Evolutionary conservation across 257 asterid genomes (phyloP).

Genomic region (Agastache rugosa): DNA sequence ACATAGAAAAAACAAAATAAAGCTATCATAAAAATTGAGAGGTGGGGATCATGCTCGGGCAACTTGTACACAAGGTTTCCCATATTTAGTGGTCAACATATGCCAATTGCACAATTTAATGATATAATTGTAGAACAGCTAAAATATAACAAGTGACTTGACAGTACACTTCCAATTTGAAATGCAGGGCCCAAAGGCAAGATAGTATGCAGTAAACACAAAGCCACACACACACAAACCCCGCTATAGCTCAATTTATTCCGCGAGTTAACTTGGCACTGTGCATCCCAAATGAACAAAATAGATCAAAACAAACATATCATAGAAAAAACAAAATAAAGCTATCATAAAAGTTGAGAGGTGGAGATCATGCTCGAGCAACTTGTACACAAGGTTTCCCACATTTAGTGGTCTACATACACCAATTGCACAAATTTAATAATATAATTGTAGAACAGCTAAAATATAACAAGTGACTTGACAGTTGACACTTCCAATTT

Average conservation of each 20-base stretch:
- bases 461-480: slow-evolving; percentile 7
- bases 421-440: not conserved
- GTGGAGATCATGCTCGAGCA: slow-evolving; percentile 18
- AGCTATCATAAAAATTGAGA: not conserved
- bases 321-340: slow-evolving; percentile 18
- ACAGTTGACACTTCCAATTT: not conserved
- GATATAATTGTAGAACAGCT: slow-evolving; percentile 15
- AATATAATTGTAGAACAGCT: slow-evolving; percentile 14
- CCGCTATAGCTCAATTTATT: slow-evolving; percentile 21
- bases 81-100: slow-evolving; percentile 29
- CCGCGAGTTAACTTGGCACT: not conserved
- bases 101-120: not conserved
- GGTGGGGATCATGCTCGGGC: slow-evolving; percentile 22
- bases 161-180: slow-evolving; percentile 11
- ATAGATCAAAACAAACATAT: not conserved
- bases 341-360: not conserved
- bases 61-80: slow-evolving; percentile 15
- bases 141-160: slow-evolving; percentile 7
- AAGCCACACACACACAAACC: slow-evolving; percentile 1
- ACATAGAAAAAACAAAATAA: slow-evolving; percentile 16
- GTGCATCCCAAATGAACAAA: not conserved
- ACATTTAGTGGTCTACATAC: slow-evolving; percentile 28
- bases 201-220: slow-evolving; percentile 6
- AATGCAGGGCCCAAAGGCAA: slow-evolving; percentile 10
- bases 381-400: slow-evolving; percentile 17